phyloP scores from a whole-genome alignment of 371 early-diverging fungal genomes.

The Mucor mucedo region DNA sequence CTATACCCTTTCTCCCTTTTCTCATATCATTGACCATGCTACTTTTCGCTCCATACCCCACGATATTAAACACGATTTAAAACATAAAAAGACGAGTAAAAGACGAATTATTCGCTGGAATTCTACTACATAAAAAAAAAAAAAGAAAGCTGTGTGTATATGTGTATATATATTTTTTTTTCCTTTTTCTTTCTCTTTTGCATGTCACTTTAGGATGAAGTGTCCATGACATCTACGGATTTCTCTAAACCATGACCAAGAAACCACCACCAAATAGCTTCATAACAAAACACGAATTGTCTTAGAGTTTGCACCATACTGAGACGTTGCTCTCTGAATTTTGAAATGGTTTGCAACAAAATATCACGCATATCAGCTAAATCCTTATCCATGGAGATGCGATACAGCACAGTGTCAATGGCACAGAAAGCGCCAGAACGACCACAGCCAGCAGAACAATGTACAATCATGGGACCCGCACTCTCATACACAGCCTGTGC shows the following conservation, averaged over 20 bases:
- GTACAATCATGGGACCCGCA: conserved; percentile 84
- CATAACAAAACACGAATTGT: conserved; percentile 92
- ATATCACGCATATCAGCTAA: conserved; percentile 48
- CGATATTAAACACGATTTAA: conserved; percentile 43
- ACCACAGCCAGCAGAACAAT: conserved; percentile 98
- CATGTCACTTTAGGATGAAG: conserved; percentile 16
- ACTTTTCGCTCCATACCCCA: conserved; percentile 78
- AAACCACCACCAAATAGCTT: conserved; percentile 74
- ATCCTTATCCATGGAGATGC: conserved; percentile 21
- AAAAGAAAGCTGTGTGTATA: background rate
- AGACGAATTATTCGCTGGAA: conserved; percentile 50
- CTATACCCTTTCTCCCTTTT: conserved; percentile 87
- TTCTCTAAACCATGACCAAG: conserved; percentile 34
- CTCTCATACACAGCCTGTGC: conserved; percentile 33
- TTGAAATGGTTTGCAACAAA: conserved; percentile 67
- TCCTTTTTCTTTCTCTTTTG: no score
- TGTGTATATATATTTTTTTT: background rate
- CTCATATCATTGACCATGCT: conserved; percentile 80
- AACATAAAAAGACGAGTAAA: conserved; percentile 46
- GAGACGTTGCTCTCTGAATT: conserved; percentile 81
- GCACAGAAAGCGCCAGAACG: conserved; percentile 94
- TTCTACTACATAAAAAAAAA: conserved; percentile 8
- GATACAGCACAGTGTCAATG: conserved; percentile 71
- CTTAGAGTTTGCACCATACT: conserved; percentile 88
- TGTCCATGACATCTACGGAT: conserved; percentile 18